Percentiles rank a stretch among this genome's conserved stretches.
Evolutionary conservation across 192 early-diverging fungal species (phyloP).

Genomic region (Coemansia sp.): DNA sequence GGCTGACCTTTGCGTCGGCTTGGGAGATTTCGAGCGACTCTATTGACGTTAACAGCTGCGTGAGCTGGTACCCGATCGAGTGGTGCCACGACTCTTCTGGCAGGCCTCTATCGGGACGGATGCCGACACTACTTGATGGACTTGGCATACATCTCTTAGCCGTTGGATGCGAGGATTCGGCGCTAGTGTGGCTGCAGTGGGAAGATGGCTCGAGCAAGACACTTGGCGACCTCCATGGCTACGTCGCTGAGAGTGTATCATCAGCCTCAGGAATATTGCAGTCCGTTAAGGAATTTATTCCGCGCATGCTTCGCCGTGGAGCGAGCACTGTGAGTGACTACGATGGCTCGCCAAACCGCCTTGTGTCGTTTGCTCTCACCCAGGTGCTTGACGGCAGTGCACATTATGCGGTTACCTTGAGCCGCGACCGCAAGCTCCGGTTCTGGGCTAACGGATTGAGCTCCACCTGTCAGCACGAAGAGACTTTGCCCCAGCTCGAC

Average conservation of each 20-base stretch:
- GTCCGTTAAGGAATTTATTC: slow-evolving; percentile 38
- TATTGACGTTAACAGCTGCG: slow-evolving; percentile 21
- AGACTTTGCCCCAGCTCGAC: slow-evolving; percentile 41
- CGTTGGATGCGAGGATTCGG: slow-evolving; percentile 28
- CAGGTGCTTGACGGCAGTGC: slow-evolving; percentile 35
- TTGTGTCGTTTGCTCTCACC: slow-evolving; percentile 27
- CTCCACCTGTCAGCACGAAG: slow-evolving; percentile 38
- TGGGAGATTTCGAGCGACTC: slow-evolving; percentile 39
- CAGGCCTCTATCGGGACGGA: neutral
- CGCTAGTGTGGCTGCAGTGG: slow-evolving; percentile 46
- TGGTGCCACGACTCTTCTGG: slow-evolving; percentile 23
- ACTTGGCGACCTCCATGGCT: slow-evolving; percentile 22
- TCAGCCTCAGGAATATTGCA: slow-evolving; percentile 30
- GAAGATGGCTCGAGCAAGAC: slow-evolving; percentile 7
- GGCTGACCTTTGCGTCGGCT: slow-evolving; percentile 34
- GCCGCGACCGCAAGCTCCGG: slow-evolving; percentile 50
- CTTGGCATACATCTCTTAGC: slow-evolving; percentile 7
- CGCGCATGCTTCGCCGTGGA: slow-evolving; percentile 38
- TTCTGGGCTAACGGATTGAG: slow-evolving; percentile 35
- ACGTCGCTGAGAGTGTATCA: slow-evolving; percentile 25
- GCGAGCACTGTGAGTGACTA: slow-evolving; percentile 9
- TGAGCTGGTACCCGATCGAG: slow-evolving; percentile 42
- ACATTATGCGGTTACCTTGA: slow-evolving; percentile 40
- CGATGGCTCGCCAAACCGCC: neutral
- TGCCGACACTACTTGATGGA: slow-evolving; percentile 27